These are phyloP conservation scores for Graphilbum sp. DNA, from an alignment of 2,329 filamentous ascomycete genomes.

Conservation along the genomic window DNA sequence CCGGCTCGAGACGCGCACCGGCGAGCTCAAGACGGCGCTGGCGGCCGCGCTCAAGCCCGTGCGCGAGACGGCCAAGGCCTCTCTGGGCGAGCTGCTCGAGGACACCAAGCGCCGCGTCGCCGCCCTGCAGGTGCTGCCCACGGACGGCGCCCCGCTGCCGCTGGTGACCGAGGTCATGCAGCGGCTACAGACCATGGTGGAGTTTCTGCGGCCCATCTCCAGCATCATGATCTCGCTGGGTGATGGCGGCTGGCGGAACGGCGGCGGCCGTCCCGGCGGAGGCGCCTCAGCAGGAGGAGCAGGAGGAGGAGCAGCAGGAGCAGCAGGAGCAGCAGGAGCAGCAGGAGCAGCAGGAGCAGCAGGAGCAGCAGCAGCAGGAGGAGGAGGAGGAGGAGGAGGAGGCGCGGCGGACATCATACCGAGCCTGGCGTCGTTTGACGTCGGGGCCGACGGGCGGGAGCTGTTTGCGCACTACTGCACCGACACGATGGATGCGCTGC, in stretches of 20 bases:
- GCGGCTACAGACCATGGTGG: constrained; percentile 70
- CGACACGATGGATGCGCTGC: constrained; percentile 72
- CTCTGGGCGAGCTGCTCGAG: constrained; percentile 67
- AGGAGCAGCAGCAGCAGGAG: too few relatives aligned
- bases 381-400: constrained; percentile 14
- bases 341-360: too few relatives aligned
- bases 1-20: constrained; percentile 60
- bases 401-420: constrained; percentile 42
- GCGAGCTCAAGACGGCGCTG: constrained; percentile 69
- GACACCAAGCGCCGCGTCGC: constrained; percentile 60
- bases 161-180: constrained; percentile 74
- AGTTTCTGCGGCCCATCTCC: constrained; percentile 70
- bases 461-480: constrained; percentile 81
- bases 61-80: constrained; percentile 78
- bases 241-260: constrained; percentile 72
- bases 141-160: constrained; percentile 63
- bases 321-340: too few relatives aligned
- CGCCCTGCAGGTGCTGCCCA: constrained; percentile 49
- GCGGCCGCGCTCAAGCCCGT: constrained; percentile 78
- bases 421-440: constrained; percentile 64
- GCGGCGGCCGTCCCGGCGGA: constrained; percentile 21
- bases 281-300: constrained; percentile 9
- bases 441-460: constrained; percentile 73
- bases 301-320: too few relatives aligned
- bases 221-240: constrained; percentile 86